Conservation (phyloP, 306 rosid species). For the Prunus salicina region DNA sequence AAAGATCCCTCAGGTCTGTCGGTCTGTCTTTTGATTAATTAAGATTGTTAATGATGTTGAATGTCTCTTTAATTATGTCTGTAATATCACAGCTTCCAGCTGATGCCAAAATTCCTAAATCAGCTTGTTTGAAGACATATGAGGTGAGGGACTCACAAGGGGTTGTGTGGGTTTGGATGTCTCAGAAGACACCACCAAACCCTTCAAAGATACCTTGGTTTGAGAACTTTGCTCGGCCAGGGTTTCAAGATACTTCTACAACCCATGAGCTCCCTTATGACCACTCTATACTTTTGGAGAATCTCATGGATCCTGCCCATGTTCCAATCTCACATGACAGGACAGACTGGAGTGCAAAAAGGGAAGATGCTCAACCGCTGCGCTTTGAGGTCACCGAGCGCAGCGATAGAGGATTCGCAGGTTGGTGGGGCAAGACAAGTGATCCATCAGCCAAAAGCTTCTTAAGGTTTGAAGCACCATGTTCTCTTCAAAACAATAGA, state of each 20-base stretch:
- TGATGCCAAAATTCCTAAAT: constrained; percentile 77
- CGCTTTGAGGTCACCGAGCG: constrained; percentile 74
- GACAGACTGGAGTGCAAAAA: constrained; percentile 77
- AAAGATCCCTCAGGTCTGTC: constrained; percentile 89
- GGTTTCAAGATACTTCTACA: constrained; percentile 75
- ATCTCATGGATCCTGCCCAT: constrained; percentile 98
- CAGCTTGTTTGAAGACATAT: constrained; percentile 79
- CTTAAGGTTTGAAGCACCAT: constrained; percentile 81
- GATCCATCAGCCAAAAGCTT: constrained; percentile 50
- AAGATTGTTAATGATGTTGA: constrained; percentile 3
- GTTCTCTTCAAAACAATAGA: constrained; percentile 80
- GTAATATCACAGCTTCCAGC: constrained; percentile 69
- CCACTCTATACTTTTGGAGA: constrained; percentile 90
- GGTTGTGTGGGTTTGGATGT: constrained; percentile 98
- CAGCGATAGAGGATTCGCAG: constrained; percentile 84
- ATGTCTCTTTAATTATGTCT: constrained; percentile 1
- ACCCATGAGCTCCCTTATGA: constrained; percentile 95
- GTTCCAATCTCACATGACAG: constrained; percentile 94
- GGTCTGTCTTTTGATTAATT: background rate
- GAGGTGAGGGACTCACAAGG: constrained; percentile 90
- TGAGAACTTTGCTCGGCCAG: constrained; percentile 81
- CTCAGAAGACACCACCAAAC: constrained; percentile 66
- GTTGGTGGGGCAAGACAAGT: constrained; percentile 76
- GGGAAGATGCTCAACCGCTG: constrained; percentile 86
- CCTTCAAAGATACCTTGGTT: constrained; percentile 72